Evolutionary conservation across 164 flowering plant genomes (phyloP), one percentile per base, ranked within the genome.

Genomic region (Stephania cephalantha): DNA sequence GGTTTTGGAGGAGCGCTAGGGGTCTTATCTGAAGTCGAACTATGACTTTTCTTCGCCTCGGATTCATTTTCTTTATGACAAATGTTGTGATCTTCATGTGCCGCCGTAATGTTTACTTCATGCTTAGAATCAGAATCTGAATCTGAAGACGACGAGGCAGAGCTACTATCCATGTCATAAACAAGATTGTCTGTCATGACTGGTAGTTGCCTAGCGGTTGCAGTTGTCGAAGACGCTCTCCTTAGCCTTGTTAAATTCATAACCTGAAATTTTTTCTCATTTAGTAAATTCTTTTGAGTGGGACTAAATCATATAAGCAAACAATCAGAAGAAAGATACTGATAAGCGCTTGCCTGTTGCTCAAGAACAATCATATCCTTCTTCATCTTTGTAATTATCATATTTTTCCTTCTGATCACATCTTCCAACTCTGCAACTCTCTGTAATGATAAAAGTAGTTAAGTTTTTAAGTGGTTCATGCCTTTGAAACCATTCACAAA

Each of bases 351-450:
- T 70, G 90, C 97, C 97, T 94, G 87, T 76, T 90, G 91, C 78
- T 92, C 98, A 10, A 92, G 86, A 72, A 88, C 83, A 68, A 81
- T 66, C 84, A 88, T 79, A 78, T 94, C 97, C 85, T 89, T 92
- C 84, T 84, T 89, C 52, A 92, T 80, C 75, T 82, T 90, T 69
- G 84, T 83, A 74, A 92, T 88, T 13, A 78, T 81, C 78, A 78
- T 74, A 76, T 88, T 91, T 83, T 94, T 94, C 82, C 94, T 85
- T 6, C 85, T 86, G 46, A 94, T 81, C 5, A 90, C 81, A 63
- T 89, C 95, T 85, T 94, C 98, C 75, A 94, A 80, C 78, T 94
- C 98, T 35, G 81, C 74, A 80, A 87, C 84, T 79, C 97, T 90
- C 98, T 94, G 92, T 75, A n/a, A 55, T 45, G n/a, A 58, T 15